These are phyloP conservation scores for Colletotrichum tropicale DNA, from an alignment of 2,329 filamentous ascomycete species.

Conservation along the genomic window DNA sequence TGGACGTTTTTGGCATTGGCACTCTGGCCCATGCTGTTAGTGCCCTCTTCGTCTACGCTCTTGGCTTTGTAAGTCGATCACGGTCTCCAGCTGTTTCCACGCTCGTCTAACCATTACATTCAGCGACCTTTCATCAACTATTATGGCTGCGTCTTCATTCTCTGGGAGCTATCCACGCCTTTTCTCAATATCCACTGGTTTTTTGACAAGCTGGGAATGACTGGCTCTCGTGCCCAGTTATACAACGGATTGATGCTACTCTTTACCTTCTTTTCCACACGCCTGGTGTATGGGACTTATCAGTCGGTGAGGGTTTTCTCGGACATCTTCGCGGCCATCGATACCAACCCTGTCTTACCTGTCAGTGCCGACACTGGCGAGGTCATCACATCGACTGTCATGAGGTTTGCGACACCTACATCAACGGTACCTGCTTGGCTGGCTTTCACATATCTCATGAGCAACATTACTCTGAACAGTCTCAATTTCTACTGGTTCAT, in stretches of 20 bases:
- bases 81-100: constrained; percentile 6
- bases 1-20: constrained; percentile 76
- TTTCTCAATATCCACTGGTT: constrained; percentile 94
- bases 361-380: constrained; percentile 25
- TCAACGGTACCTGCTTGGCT: constrained; percentile 73
- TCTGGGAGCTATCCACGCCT: constrained; percentile 85
- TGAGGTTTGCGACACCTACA: constrained; percentile 53
- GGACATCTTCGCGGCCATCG: constrained; percentile 69
- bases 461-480: constrained; percentile 74
- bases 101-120: constrained; percentile 6
- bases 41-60: constrained; percentile 74
- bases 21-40: constrained; percentile 79
- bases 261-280: constrained; percentile 75
- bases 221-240: constrained; percentile 74
- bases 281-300: constrained; percentile 79
- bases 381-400: constrained; percentile 40
- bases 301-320: constrained; percentile 72
- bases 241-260: constrained; percentile 79
- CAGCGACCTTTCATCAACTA: constrained; percentile 86
- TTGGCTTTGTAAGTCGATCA: constrained; percentile 74
- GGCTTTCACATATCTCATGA: constrained; percentile 67
- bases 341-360: constrained; percentile 26
- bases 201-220: constrained; percentile 84
- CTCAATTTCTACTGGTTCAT: constrained; percentile 87
- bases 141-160: constrained; percentile 80